phyloP scores from a whole-genome alignment of 805 yeast genomes.

The Starmerella tilneyi region DNA sequence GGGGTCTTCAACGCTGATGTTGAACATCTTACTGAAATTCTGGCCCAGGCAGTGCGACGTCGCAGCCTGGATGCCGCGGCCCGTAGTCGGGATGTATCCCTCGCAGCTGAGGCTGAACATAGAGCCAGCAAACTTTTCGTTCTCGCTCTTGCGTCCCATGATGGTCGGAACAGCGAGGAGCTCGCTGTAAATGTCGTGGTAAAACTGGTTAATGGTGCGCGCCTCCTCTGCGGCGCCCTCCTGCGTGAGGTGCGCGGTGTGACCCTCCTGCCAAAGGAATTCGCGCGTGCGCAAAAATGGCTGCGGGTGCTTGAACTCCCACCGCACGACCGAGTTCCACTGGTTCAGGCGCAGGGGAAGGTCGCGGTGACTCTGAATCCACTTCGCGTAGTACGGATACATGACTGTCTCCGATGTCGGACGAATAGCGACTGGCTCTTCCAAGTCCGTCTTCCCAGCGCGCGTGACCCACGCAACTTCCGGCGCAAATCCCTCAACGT shows the following conservation, averaged over 20 bases:
- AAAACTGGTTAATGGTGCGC: slow-evolving; percentile 70
- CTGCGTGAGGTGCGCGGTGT: slow-evolving; percentile 84
- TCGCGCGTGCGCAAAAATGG: slow-evolving; percentile 98
- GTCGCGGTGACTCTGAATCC: slow-evolving; percentile 98
- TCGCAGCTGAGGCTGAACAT: slow-evolving; percentile 90
- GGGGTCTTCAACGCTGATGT: slow-evolving; percentile 91
- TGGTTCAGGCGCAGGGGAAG: slow-evolving; percentile 92
- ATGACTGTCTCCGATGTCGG: slow-evolving; percentile 99
- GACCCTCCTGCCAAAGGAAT: slow-evolving; percentile 99
- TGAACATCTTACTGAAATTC: slow-evolving; percentile 97
- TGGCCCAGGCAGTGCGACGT: slow-evolving; percentile 97
- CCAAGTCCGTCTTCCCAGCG: slow-evolving; percentile 89
- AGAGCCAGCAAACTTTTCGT: slow-evolving; percentile 98
- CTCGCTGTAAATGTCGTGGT: slow-evolving; percentile 76
- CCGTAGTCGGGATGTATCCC: slow-evolving; percentile 95
- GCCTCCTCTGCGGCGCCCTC: slow-evolving; percentile 81
- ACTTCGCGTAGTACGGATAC: slow-evolving; percentile 98
- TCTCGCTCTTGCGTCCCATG: slow-evolving; percentile 90
- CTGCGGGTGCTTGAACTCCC: slow-evolving; percentile 99
- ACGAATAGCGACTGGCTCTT: slow-evolving; percentile 97
- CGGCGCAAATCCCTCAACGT: slow-evolving; percentile 97
- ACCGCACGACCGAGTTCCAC: slow-evolving; percentile 99
- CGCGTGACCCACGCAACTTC: slow-evolving; percentile 99
- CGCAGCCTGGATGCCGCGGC: slow-evolving; percentile 99
- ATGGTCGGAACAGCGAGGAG: slow-evolving; percentile 94